Evolutionary conservation across 1,139 yeast genomes (phyloP).

Genomic region (Meyerozyma sp.): DNA sequence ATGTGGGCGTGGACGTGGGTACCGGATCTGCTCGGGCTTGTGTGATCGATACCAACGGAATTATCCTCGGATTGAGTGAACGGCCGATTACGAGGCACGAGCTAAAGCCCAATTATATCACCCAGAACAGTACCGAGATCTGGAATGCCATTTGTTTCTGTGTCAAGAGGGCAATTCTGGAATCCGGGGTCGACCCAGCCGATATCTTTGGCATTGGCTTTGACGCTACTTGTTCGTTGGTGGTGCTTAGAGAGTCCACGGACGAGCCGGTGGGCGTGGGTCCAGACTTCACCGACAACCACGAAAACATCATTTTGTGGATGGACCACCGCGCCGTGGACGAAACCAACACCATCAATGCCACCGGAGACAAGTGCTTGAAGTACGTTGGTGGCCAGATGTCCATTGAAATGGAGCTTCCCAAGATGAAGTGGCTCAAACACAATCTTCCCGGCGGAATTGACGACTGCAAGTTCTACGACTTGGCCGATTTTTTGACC

Average conservation of each 20-base stretch:
- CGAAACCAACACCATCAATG: conserved; percentile 80
- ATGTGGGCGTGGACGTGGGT: conserved; percentile 94
- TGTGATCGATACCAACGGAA: conserved; percentile 76
- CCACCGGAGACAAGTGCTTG: conserved; percentile 70
- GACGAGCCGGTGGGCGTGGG: conserved; percentile 85
- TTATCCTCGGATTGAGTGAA: conserved; percentile 75
- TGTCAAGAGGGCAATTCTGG: conserved; percentile 66
- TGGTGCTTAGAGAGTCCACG: conserved; percentile 61
- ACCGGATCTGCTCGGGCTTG: conserved; percentile 97
- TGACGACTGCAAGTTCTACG: conserved; percentile 75
- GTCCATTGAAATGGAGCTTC: conserved; percentile 98
- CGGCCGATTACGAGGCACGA: conserved; percentile 75
- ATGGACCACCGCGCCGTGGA: conserved; percentile 96
- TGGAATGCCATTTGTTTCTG: conserved; percentile 88
- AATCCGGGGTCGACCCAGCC: conserved; percentile 63
- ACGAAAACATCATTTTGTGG: conserved; percentile 88
- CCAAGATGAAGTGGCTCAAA: conserved; percentile 95
- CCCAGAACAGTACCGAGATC: conserved; percentile 88
- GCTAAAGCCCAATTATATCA: conserved; percentile 63
- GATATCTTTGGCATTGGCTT: conserved; percentile 84
- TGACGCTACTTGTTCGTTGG: conserved; percentile 95
- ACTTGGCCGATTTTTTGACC: conserved; percentile 84
- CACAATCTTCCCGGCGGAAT: conserved; percentile 72
- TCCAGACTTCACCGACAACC: conserved; percentile 69
- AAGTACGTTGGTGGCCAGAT: conserved; percentile 95